Base-by-base conservation (phyloP, 805 yeast species). In the Candida anglica region DNA sequence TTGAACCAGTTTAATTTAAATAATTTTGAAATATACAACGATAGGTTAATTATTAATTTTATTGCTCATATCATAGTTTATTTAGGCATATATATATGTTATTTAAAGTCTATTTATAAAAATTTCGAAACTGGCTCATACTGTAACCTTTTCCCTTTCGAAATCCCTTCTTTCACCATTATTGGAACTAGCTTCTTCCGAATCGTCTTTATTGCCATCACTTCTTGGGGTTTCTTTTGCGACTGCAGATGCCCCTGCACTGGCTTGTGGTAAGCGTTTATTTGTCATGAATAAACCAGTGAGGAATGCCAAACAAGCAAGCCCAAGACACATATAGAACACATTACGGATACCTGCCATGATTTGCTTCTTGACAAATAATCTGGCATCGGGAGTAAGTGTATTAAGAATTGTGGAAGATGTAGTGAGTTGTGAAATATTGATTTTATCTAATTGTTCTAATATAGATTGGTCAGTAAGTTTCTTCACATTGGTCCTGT, bases 271-370 rank as follows among this genome's bases (percentile, higher is more conserved):
- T 41, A 57, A 58, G 7, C 69, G 71, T 21, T 55, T 50, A 43
- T 61, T 63, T 15, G 77, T 63, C 33, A 56, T 50, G 31, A 68
- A 61, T 0, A 66, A 5, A 1, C 55, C 35, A 6, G 46, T 38
- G 3, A 71, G 25, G 5, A 63, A 44, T 3, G 60, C 43, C 6
- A 63, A 11, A 5, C 51, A 44, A 1, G 66, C 52, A 18, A 63
- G 52, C 0, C 67, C 77, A 13, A 71, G 28, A 15, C 55, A 40
- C 43, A 65, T 48, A 47, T 61, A 69, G 34, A 66, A 71, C 0
- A 64, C 70, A 38, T 63, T 61, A 28, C 53, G 48, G 21, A 74
- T 53, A 11, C 64, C 48, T 2, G 43, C 38, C 70, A 70, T 59
- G 27, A 69, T 41, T 26, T 44, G 41, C 2, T 16, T 8, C 35